These are phyloP conservation scores for Bothriochloa decipiens DNA, from an alignment of 176 grass and related monocot genomes.

Conservation along the genomic window DNA sequence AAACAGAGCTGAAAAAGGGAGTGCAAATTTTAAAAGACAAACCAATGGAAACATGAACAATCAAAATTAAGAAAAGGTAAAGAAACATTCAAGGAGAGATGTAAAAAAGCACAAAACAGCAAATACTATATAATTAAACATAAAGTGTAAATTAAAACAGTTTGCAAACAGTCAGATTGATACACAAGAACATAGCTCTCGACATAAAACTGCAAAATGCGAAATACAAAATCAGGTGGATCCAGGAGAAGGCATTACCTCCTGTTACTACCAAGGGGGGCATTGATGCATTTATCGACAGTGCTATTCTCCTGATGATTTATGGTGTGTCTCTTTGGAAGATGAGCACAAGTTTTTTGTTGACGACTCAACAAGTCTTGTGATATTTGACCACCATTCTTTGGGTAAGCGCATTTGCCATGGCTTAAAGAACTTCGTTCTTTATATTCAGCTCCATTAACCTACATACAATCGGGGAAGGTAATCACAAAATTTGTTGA, in stretches of 20 bases:
- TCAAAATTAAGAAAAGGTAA: neutral
- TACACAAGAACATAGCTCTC: slow-evolving; percentile 19
- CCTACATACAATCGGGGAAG: slow-evolving; percentile 37
- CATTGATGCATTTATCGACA: neutral
- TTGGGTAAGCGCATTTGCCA: neutral
- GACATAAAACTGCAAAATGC: neutral
- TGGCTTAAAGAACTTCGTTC: neutral
- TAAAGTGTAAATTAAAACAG: slow-evolving; percentile 14
- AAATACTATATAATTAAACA: slow-evolving; percentile 24
- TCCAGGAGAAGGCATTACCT: slow-evolving; percentile 35
- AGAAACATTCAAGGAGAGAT: neutral
- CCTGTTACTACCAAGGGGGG: neutral
- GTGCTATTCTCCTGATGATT: slow-evolving; percentile 23
- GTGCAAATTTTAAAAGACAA: slow-evolving; percentile 4
- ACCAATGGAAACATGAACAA: slow-evolving; percentile 19
- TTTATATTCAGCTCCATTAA: slow-evolving; percentile 6
- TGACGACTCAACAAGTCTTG: neutral
- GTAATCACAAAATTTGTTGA: neutral
- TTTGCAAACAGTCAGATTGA: neutral
- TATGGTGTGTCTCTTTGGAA: neutral
- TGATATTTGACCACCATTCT: slow-evolving; percentile 1
- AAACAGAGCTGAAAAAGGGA: neutral
- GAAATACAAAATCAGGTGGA: slow-evolving; percentile 8
- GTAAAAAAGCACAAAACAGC: slow-evolving; percentile 13
- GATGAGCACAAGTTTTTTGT: neutral